A percentile compares a stretch with the other conserved stretches of the same genome.
Evolutionary conservation across 2,329 filamentous ascomycete species (phyloP).

Genomic region (Talaromyces sp.): DNA sequence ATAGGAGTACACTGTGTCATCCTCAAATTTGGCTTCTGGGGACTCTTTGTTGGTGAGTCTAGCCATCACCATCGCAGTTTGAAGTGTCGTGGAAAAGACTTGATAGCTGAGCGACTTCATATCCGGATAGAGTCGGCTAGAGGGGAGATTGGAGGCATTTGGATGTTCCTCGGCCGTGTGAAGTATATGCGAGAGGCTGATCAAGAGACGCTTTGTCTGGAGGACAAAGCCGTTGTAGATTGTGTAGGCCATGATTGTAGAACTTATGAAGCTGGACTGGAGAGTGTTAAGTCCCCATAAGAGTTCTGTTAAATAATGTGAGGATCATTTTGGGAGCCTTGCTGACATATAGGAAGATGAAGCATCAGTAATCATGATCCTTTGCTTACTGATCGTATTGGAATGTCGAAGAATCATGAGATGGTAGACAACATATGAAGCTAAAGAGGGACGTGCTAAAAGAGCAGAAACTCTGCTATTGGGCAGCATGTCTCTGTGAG

Average conservation of each 20-base stretch:
- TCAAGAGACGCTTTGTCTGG: slow-evolving; percentile 10
- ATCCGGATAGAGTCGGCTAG: slow-evolving; percentile 5
- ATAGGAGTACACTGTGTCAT: slow-evolving; percentile 8
- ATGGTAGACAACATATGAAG: too few relatives aligned
- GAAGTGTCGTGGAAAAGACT: slow-evolving; percentile 8
- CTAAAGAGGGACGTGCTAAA: too few relatives aligned
- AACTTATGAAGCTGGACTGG: too few relatives aligned
- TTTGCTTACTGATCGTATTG: too few relatives aligned
- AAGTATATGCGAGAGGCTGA: slow-evolving; percentile 6
- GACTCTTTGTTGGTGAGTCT: not conserved
- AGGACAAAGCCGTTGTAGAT: slow-evolving; percentile 15
- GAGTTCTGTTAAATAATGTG: too few relatives aligned
- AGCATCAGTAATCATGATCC: too few relatives aligned
- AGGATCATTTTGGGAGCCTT: too few relatives aligned
- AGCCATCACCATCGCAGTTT: slow-evolving; percentile 6
- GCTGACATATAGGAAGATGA: too few relatives aligned
- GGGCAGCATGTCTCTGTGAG: too few relatives aligned
- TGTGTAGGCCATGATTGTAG: slow-evolving; percentile 5
- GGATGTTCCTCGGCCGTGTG: slow-evolving; percentile 10
- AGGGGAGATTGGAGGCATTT: slow-evolving; percentile 9
- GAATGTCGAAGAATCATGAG: too few relatives aligned
- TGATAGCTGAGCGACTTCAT: slow-evolving; percentile 14
- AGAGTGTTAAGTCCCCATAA: too few relatives aligned
- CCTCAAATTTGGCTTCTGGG: slow-evolving; percentile 2
- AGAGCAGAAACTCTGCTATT: too few relatives aligned